Conservation (phyloP, 2,329 filamentous ascomycete genomes). For the Microcyclospora tardicrescens region DNA sequence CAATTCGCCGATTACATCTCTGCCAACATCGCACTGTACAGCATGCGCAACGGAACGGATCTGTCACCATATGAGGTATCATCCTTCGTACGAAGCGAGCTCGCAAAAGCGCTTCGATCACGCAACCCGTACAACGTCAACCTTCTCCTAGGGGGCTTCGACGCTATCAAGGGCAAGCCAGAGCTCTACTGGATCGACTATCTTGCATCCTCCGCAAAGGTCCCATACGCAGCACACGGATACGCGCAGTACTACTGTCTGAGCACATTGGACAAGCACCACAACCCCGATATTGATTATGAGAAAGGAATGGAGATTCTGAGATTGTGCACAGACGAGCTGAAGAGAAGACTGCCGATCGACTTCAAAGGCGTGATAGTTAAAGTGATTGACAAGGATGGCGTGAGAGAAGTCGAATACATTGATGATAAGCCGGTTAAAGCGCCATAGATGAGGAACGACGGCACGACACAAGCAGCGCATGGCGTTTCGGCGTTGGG, state of each 20-base stretch:
- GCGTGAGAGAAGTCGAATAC: constrained; percentile 72
- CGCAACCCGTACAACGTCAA: constrained; percentile 95
- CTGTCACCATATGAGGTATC: constrained; percentile 80
- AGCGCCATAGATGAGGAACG: constrained; percentile 12
- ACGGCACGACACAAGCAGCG: constrained; percentile 4
- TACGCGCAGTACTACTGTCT: constrained; percentile 99
- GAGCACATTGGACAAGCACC: constrained; percentile 95
- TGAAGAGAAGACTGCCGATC: constrained; percentile 91
- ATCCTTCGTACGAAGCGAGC: constrained; percentile 85
- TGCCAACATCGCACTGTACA: constrained; percentile 95
- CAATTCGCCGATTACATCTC: constrained; percentile 99
- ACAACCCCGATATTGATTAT: constrained; percentile 83
- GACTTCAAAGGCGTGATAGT: constrained; percentile 91
- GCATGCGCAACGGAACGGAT: constrained; percentile 92
- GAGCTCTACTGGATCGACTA: constrained; percentile 96
- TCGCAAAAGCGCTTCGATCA: constrained; percentile 80
- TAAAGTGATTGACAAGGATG: constrained; percentile 91
- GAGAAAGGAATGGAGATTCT: constrained; percentile 86
- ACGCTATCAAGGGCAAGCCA: constrained; percentile 82
- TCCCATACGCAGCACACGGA: constrained; percentile 93
- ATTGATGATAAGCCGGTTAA: constrained; percentile 44
- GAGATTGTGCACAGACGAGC: constrained; percentile 88
- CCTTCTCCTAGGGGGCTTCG: constrained; percentile 83
- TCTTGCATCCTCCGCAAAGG: constrained; percentile 70
- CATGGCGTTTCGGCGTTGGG: constrained; percentile 11